Evolutionary conservation across 768 basidiomycete genomes (phyloP).

Genomic region (Lactarius evosmus): DNA sequence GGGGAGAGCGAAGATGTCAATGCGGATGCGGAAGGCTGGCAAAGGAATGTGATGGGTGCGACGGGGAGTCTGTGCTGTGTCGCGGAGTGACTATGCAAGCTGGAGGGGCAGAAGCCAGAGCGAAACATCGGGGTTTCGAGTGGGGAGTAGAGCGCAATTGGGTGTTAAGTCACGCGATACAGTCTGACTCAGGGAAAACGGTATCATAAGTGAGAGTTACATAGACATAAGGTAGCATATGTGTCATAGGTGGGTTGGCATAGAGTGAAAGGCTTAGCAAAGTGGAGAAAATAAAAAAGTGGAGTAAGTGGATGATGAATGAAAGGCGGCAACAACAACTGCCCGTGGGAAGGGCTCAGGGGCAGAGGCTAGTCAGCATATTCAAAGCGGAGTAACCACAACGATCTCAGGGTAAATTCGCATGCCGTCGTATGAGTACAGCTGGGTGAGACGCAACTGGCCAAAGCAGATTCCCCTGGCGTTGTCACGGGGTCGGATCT

Average conservation of each 20-base stretch:
- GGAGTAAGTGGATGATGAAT: not conserved
- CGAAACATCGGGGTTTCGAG: not conserved
- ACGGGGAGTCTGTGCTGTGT: too few species aligned
- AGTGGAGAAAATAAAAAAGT: not conserved
- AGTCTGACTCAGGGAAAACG: not conserved
- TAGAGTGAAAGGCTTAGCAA: not conserved
- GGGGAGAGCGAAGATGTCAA: too few species aligned
- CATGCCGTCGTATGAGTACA: conserved; percentile 17
- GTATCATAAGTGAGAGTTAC: not conserved
- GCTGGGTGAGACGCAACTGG: conserved; percentile 20
- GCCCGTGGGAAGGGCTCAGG: not conserved
- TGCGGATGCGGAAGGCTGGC: too few species aligned
- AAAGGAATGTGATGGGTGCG: too few species aligned
- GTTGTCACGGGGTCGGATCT: conserved; percentile 11
- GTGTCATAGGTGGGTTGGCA: not conserved
- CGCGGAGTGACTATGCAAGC: too few species aligned
- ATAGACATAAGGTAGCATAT: not conserved
- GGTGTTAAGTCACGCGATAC: not conserved
- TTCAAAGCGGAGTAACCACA: conserved; percentile 18
- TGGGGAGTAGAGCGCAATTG: not conserved
- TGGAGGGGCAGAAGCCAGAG: too few species aligned
- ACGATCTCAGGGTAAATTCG: conserved; percentile 23
- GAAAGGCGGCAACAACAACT: not conserved
- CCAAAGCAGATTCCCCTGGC: conserved; percentile 16
- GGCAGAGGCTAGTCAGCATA: not conserved